These are phyloP conservation scores for Alternaria rosae DNA, from an alignment of 2,329 filamentous ascomycete genomes.

Conservation along the genomic window DNA sequence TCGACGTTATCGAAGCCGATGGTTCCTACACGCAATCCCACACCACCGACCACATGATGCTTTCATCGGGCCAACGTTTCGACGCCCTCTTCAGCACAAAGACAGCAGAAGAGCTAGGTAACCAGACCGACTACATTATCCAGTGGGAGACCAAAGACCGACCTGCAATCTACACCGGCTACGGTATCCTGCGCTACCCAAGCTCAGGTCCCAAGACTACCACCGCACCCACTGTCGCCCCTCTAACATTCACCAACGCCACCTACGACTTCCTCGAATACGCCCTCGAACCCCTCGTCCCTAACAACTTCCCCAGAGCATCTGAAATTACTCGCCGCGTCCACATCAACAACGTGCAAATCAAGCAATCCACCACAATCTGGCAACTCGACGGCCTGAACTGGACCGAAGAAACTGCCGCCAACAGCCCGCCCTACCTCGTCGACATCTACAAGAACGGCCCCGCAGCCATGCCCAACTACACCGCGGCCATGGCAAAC, in stretches of 20 bases:
- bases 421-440: constrained; percentile 55
- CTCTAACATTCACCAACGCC: constrained; percentile 41
- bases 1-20: constrained; percentile 69
- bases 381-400: constrained; percentile 36
- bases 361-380: constrained; percentile 23
- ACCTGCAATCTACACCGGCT: constrained; percentile 55
- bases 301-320: constrained; percentile 43
- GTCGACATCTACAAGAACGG: constrained; percentile 62
- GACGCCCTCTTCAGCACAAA: constrained; percentile 65
- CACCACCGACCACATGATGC: constrained; percentile 60
- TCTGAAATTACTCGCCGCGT: constrained; percentile 46
- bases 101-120: constrained; percentile 53
- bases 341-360: constrained; percentile 37
- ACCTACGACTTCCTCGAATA: constrained; percentile 51
- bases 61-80: constrained; percentile 68
- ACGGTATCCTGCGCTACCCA: constrained; percentile 56
- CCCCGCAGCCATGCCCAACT: constrained; percentile 58
- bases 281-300: constrained; percentile 43
- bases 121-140: constrained; percentile 53
- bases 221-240: constrained; percentile 24
- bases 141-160: constrained; percentile 62
- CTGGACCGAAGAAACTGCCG: constrained; percentile 23
- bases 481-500: constrained; percentile 59
- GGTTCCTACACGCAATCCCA: constrained; percentile 60
- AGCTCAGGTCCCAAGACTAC: constrained; percentile 7